These are phyloP conservation scores for Trichoderma afroharzianum DNA, from an alignment of 2,329 filamentous ascomycete species.

Conservation along the genomic window DNA sequence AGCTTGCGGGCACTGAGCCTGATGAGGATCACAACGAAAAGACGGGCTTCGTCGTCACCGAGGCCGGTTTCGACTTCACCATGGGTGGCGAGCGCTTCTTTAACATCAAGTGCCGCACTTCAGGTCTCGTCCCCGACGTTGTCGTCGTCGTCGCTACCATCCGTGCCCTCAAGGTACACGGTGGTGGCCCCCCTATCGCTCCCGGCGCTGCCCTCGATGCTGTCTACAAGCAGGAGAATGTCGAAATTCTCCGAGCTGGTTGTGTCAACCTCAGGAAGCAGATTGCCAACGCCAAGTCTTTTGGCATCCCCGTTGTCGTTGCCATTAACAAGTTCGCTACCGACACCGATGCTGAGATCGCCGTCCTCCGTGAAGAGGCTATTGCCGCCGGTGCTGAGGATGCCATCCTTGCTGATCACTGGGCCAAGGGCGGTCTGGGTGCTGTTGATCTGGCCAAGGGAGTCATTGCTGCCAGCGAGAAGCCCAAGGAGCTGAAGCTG, in stretches of 20 bases:
- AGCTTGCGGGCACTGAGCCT: slow-evolving; percentile 89
- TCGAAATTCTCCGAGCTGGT: slow-evolving; percentile 82
- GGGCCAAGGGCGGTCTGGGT: slow-evolving; percentile 89
- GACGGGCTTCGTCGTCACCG: slow-evolving; percentile 90
- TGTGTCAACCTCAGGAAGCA: slow-evolving; percentile 96
- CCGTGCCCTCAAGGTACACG: slow-evolving; percentile 93
- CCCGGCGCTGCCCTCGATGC: slow-evolving; percentile 81
- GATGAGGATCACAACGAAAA: slow-evolving; percentile 82
- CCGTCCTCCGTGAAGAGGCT: slow-evolving; percentile 84
- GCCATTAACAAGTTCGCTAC: slow-evolving; percentile 96
- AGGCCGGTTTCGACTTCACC: slow-evolving; percentile 98
- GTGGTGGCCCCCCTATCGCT: slow-evolving; percentile 88
- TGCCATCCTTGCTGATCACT: slow-evolving; percentile 92
- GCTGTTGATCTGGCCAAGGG: slow-evolving; percentile 85
- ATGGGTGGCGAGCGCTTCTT: slow-evolving; percentile 99
- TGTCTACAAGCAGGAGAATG: slow-evolving; percentile 89
- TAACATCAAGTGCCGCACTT: slow-evolving; percentile 98
- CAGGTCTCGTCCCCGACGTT: slow-evolving; percentile 85
- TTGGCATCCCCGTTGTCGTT: slow-evolving; percentile 90
- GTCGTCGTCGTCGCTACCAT: slow-evolving; percentile 95
- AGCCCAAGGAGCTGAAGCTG: slow-evolving; percentile 82
- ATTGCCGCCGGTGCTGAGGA: slow-evolving; percentile 90
- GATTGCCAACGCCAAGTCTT: slow-evolving; percentile 82
- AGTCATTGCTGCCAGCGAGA: slow-evolving; percentile 76
- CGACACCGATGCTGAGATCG: slow-evolving; percentile 88